These are phyloP conservation scores for Casaregolazyma suthepensis DNA, from an alignment of 1,139 yeast species.

Conservation along the genomic window DNA sequence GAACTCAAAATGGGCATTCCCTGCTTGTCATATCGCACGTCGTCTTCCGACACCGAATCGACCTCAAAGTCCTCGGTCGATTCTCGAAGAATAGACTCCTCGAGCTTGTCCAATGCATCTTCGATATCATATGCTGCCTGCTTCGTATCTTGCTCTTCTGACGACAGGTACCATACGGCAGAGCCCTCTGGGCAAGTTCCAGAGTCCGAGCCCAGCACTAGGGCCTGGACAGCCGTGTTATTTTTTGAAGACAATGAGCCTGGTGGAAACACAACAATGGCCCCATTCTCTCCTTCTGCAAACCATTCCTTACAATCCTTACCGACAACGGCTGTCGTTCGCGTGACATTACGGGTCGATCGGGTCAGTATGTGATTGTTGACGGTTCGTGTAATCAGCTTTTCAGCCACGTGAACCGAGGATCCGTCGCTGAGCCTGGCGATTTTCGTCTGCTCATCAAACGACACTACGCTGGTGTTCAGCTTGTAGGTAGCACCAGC, in stretches of 20 bases:
- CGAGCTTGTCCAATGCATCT: conserved; percentile 74
- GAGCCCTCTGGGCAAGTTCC: conserved; percentile 90
- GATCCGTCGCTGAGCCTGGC: conserved; percentile 79
- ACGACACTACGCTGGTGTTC: conserved; percentile 56
- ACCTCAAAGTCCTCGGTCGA: conserved; percentile 49
- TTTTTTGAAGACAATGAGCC: conserved; percentile 65
- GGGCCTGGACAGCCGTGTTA: conserved; percentile 69
- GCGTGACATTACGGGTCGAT: conserved; percentile 44
- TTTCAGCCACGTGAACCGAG: conserved; percentile 66
- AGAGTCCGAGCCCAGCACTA: conserved; percentile 82
- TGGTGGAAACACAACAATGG: conserved; percentile 93
- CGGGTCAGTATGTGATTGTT: conserved; percentile 13
- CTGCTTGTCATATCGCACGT: conserved; percentile 44
- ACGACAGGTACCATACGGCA: conserved; percentile 83
- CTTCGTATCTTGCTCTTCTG: conserved; percentile 57
- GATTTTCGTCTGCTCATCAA: conserved; percentile 56
- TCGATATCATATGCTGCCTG: conserved; percentile 75
- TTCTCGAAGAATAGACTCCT: conserved; percentile 72
- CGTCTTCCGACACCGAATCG: conserved; percentile 51
- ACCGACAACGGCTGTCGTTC: conserved; percentile 76
- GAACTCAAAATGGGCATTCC: conserved; percentile 73
- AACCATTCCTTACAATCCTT: conserved; percentile 92
- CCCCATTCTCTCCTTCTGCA: conserved; percentile 72
- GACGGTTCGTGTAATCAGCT: conserved; percentile 43
- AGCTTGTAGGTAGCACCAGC: conserved; percentile 94